Evolutionary conservation across 73 alveolate genomes (phyloP), one percentile per base, ranked within the genome.

Genomic region (Breviolum minutum): DNA sequence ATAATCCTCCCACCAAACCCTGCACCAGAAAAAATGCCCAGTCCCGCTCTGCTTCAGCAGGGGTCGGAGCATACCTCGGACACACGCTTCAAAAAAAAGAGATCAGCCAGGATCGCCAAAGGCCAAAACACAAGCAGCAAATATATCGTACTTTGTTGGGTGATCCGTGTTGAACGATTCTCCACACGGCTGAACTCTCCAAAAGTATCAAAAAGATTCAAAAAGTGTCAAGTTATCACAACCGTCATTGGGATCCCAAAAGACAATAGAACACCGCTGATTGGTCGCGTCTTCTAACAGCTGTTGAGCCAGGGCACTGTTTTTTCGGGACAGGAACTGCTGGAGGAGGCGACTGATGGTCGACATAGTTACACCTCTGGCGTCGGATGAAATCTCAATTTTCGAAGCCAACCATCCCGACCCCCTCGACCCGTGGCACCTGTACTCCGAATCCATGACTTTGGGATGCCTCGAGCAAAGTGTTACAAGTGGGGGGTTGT

Each of bases 11-110:
- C 30, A 11, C 26, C 30, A 12, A 30, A 0, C 86, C 63, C 61
- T 27, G 63, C 86, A 26, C 54, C 54, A 40, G 54, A 40, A 30
- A 60, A 77, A 60, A 24, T 16, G 69, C 68, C 89, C 86, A 27
- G 95, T 92, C 98, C 90, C 91, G 98, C 91, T 92, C 82, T 11
- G 83, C 90, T 84, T 92, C 98, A 68, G 98, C 98, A 48, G 68
- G 54, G 13, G 98, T 92, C 54, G 12, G 12, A 68, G 73, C 60
- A 26, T 92, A 92, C 98, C 98, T 92, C 7, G 70, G 68, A 11
- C 54, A 40, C 54, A 40, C 54, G 8, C 17, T 68, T 68, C 6
- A 14, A 68, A 22, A 68, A 22, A 22, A 2, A 68, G 77, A 68
- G 77, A 68, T 17, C 77, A 68, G 77, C 2, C 24, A 6, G 77